phyloP scores from a whole-genome alignment of 1,284 basidiomycete species.

The Meripilus lineatus region DNA sequence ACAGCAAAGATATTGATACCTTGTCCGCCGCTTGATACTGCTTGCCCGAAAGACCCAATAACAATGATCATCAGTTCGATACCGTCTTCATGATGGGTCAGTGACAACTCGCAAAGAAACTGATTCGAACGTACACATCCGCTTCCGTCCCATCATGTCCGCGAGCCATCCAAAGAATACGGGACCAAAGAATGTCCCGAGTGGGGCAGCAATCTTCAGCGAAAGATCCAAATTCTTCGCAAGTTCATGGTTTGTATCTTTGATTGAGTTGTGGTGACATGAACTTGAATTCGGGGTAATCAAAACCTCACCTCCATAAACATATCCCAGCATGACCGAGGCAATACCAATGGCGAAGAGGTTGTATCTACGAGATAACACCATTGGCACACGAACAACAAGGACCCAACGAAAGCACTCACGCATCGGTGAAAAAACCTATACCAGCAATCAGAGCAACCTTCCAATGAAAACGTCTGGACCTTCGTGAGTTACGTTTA shows the following conservation, averaged over 20 bases:
- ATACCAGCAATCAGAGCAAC: constrained; percentile 71
- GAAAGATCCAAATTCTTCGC: constrained; percentile 55
- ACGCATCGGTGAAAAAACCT: constrained; percentile 84
- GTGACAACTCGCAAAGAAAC: background rate
- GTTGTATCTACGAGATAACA: constrained; percentile 45
- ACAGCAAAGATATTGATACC: constrained; percentile 55
- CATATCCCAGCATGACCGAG: constrained; percentile 75
- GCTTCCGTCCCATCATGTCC: constrained; percentile 51
- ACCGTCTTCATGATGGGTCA: constrained; percentile 38
- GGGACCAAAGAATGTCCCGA: constrained; percentile 59
- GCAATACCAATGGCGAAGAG: constrained; percentile 77
- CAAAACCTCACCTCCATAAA: constrained; percentile 19
- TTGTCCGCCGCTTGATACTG: constrained; percentile 45
- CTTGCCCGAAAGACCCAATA: constrained; percentile 43
- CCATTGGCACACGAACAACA: background rate
- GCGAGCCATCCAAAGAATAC: constrained; percentile 54
- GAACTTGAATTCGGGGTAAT: background rate
- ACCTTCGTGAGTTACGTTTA: too few relatives aligned
- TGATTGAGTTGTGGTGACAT: background rate
- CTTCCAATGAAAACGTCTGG: constrained; percentile 60
- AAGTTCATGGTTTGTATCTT: background rate
- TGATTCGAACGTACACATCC: constrained; percentile 32
- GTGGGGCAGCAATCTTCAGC: constrained; percentile 70
- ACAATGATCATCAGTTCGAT: constrained; percentile 56
- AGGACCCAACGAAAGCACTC: constrained; percentile 7